These are phyloP conservation scores for Quercus rubra DNA, from an alignment of 306 rosid species.

Conservation along the genomic window DNA sequence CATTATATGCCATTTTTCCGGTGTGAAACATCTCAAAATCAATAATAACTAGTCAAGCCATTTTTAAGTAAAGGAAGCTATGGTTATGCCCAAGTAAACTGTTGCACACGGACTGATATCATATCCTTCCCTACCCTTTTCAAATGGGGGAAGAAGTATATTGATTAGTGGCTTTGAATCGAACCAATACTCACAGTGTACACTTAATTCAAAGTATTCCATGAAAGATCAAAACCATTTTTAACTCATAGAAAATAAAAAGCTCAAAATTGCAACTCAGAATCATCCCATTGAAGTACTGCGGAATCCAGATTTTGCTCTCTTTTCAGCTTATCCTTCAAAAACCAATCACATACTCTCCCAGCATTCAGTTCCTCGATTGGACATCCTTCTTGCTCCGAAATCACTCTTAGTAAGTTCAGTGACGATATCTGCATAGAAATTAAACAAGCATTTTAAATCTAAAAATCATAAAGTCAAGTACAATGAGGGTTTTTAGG, in stretches of 20 bases:
- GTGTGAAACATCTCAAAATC: not conserved
- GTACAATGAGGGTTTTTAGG: too few species aligned
- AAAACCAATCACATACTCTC: constrained; percentile 63
- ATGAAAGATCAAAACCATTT: not conserved
- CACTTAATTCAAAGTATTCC: not conserved
- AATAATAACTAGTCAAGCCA: not conserved
- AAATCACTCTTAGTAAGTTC: constrained; percentile 72
- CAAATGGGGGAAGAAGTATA: not conserved
- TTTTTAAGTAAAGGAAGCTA: not conserved
- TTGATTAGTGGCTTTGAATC: not conserved
- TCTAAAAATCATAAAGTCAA: not conserved
- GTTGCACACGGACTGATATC: too few species aligned
- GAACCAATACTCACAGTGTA: not conserved
- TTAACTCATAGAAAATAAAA: not conserved
- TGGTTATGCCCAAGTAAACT: too few species aligned
- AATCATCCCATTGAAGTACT: constrained; percentile 94
- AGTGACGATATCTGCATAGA: constrained; percentile 64
- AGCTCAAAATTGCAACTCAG: constrained; percentile 43
- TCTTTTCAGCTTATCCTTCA: constrained; percentile 59
- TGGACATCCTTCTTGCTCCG: constrained; percentile 86
- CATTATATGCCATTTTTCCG: too few species aligned
- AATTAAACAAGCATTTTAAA: not conserved
- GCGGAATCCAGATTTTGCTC: constrained; percentile 80
- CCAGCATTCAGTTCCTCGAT: constrained; percentile 90
- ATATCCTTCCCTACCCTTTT: too few species aligned